Conservation (phyloP, 805 yeast genomes). For the Teunomyces kruisii region DNA sequence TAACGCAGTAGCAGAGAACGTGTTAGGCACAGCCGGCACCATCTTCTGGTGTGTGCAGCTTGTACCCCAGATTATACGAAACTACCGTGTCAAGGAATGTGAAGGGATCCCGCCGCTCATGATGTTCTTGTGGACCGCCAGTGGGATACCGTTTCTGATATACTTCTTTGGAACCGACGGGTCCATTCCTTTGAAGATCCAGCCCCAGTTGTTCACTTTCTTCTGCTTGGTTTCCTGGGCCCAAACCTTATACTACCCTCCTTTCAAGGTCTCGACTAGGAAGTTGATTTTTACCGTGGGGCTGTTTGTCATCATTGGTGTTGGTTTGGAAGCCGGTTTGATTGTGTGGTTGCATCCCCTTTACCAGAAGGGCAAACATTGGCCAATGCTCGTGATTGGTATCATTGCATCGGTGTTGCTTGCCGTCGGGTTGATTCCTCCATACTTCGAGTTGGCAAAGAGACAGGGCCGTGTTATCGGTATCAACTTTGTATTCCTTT, state of each 20-base stretch:
- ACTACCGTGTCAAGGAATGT: constrained; percentile 73
- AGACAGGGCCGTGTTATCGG: constrained; percentile 86
- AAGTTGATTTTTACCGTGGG: constrained; percentile 37
- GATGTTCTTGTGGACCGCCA: constrained; percentile 74
- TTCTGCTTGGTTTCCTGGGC: constrained; percentile 70
- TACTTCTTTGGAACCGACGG: constrained; percentile 74
- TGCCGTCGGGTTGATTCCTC: constrained; percentile 81
- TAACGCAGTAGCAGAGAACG: constrained; percentile 58
- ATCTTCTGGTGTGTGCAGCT: constrained; percentile 91
- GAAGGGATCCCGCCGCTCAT: constrained; percentile 86
- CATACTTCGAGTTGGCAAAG: constrained; percentile 80
- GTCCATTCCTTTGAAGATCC: constrained; percentile 76
- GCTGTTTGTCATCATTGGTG: constrained; percentile 41
- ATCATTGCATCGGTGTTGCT: constrained; percentile 73
- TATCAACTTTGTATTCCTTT: constrained; percentile 75
- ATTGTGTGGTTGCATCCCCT: constrained; percentile 67
- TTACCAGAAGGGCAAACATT: constrained; percentile 47
- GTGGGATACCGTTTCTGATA: constrained; percentile 84
- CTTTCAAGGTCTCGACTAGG: constrained; percentile 39
- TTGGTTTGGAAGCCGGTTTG: constrained; percentile 69
- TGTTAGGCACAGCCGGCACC: constrained; percentile 85
- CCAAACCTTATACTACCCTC: constrained; percentile 67
- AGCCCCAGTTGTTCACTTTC: constrained; percentile 79
- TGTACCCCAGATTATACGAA: constrained; percentile 78
- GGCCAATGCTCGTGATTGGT: constrained; percentile 85